Evolutionary conservation across 1,284 basidiomycete species (phyloP).

Genomic region (Pyrrhoderma noxium): DNA sequence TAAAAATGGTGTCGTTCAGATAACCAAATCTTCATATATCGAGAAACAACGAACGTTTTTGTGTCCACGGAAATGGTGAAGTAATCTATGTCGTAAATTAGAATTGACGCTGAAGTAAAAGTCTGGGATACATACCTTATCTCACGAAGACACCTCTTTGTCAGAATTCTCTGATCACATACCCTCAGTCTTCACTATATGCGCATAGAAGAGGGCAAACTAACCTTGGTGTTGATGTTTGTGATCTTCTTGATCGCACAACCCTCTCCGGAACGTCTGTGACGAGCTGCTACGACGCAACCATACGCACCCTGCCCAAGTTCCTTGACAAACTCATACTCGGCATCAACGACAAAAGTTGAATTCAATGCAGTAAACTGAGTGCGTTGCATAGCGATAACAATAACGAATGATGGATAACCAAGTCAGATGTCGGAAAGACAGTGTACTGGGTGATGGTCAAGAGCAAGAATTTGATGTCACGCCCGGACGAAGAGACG

Average conservation of each 20-base stretch:
- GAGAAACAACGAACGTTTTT: constrained; percentile 66
- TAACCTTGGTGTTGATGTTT: constrained; percentile 91
- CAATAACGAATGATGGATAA: background rate
- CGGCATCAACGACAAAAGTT: constrained; percentile 81
- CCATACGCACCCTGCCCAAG: constrained; percentile 93
- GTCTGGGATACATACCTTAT: constrained; percentile 52
- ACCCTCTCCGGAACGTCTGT: constrained; percentile 79
- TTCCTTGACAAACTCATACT: constrained; percentile 92
- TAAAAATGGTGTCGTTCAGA: constrained; percentile 14
- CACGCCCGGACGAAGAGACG: background rate
- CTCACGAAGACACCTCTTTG: constrained; percentile 90
- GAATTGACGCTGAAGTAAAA: background rate
- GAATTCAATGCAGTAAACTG: constrained; percentile 77
- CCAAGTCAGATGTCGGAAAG: background rate
- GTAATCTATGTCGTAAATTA: constrained; percentile 41
- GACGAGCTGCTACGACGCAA: constrained; percentile 82
- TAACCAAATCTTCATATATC: background rate
- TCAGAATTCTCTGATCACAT: constrained; percentile 72
- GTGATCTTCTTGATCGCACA: constrained; percentile 98
- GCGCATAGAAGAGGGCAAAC: constrained; percentile 13
- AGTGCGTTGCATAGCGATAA: constrained; percentile 46
- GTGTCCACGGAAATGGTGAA: constrained; percentile 95
- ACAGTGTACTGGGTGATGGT: background rate
- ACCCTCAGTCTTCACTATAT: background rate
- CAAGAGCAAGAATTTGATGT: background rate